phyloP scores from a whole-genome alignment of 108 stramenopile genomes.

The Chaetoceros muelleri region DNA sequence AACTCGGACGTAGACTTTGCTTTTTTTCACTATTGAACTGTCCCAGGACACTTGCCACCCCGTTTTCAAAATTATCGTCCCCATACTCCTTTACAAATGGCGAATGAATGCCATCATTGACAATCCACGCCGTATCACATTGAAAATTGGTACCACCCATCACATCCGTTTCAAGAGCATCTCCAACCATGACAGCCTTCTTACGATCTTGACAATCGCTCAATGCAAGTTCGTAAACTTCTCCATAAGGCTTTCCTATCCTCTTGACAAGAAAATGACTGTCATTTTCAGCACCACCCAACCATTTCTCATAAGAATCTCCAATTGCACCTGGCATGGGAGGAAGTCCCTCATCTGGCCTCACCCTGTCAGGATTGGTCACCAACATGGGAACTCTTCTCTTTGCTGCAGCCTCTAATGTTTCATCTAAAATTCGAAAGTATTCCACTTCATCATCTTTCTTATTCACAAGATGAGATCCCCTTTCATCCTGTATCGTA shows the following conservation, averaged over 20 bases:
- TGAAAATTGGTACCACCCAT: constrained; percentile 39
- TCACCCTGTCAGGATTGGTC: constrained; percentile 83
- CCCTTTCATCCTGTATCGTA: constrained; percentile 33
- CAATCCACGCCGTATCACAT: constrained; percentile 55
- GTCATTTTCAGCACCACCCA: constrained; percentile 31
- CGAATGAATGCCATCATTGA: constrained; percentile 56
- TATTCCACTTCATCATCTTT: constrained; percentile 39
- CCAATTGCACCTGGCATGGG: constrained; percentile 92
- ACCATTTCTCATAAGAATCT: constrained; percentile 45
- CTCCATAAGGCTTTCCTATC: constrained; percentile 70
- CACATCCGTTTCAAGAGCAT: constrained; percentile 81
- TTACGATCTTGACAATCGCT: constrained; percentile 1
- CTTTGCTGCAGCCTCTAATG: constrained; percentile 40
- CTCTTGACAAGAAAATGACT: constrained; percentile 32
- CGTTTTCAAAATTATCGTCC: constrained; percentile 16
- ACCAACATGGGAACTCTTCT: constrained; percentile 83
- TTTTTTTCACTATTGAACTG: constrained; percentile 43
- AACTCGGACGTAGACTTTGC: constrained; percentile 12
- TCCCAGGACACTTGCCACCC: constrained; percentile 24
- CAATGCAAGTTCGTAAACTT: constrained; percentile 64
- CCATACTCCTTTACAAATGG: constrained; percentile 24
- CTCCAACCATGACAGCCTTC: constrained; percentile 54
- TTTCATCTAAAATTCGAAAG: constrained; percentile 31
- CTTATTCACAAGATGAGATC: constrained; percentile 24
- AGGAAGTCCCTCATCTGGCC: constrained; percentile 55